Percentiles rank a stretch among this genome's conserved stretches.
These are phyloP conservation scores for Cercospora sp. DNA, from an alignment of 2,329 filamentous ascomycete species.

Conservation along the genomic window DNA sequence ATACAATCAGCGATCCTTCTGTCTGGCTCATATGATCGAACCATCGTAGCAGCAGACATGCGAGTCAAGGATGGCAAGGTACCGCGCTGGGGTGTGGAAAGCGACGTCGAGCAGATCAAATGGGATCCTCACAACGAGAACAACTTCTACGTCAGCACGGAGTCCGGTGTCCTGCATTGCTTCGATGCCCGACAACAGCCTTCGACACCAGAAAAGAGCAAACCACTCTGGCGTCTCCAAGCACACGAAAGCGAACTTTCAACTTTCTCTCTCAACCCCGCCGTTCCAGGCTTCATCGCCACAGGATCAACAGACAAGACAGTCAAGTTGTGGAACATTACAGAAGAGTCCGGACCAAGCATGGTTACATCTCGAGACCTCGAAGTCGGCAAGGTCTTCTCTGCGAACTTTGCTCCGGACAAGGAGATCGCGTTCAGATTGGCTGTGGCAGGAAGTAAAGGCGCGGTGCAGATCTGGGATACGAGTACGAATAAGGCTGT, in stretches of 20 bases:
- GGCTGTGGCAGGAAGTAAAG: conserved; percentile 92
- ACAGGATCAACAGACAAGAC: conserved; percentile 93
- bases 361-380: conserved; percentile 91
- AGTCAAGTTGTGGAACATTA: conserved; percentile 94
- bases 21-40: conserved; percentile 92
- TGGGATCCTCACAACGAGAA: conserved; percentile 94
- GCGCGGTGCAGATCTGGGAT: conserved; percentile 91
- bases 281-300: conserved; percentile 87
- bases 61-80: conserved; percentile 79
- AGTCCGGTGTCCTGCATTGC: conserved; percentile 87
- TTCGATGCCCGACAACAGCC: conserved; percentile 81
- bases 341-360: conserved; percentile 67
- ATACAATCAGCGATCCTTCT: conserved; percentile 83
- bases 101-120: conserved; percentile 86
- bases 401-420: conserved; percentile 86
- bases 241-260: conserved; percentile 92
- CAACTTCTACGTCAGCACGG: conserved; percentile 90
- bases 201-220: conserved; percentile 69
- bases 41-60: conserved; percentile 94
- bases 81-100: conserved; percentile 89
- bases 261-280: conserved; percentile 85
- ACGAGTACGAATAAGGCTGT: conserved; percentile 90
- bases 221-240: conserved; percentile 90
- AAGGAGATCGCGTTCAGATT: conserved; percentile 86
- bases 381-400: conserved; percentile 93